Percentiles rank a stretch among this genome's conserved stretches.
Evolutionary conservation across 371 early-diverging fungal species (phyloP).

Genomic region (Mucor ambiguus): DNA sequence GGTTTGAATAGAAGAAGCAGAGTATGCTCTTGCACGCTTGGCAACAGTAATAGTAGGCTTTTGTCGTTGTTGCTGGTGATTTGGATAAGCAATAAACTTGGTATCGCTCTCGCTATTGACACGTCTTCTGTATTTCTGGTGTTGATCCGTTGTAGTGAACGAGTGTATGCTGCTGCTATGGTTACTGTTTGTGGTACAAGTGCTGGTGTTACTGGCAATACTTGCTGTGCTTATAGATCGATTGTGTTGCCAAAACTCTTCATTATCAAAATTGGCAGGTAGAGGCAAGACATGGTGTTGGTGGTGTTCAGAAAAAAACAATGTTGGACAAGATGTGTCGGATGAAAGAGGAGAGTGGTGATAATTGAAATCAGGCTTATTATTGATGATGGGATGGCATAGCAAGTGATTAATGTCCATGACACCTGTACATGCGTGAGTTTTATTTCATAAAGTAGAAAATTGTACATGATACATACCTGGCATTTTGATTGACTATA

Average conservation of each 20-base stretch:
- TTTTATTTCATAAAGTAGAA: neutral
- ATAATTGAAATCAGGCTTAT: neutral
- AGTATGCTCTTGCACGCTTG: slow-evolving; percentile 7
- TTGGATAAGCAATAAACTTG: slow-evolving; percentile 1
- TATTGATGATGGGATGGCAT: slow-evolving; percentile 28
- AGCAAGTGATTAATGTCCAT: slow-evolving; percentile 39
- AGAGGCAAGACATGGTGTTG: neutral
- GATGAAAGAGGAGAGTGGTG: neutral
- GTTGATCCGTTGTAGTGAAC: neutral
- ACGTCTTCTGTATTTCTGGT: slow-evolving; percentile 8
- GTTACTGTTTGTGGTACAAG: slow-evolving; percentile 4
- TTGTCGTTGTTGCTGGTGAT: neutral
- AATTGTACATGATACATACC: neutral
- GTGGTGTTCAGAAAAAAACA: neutral
- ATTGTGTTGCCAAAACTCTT: slow-evolving; percentile 18
- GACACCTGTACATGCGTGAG: slow-evolving; percentile 17
- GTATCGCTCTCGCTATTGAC: slow-evolving; percentile 11
- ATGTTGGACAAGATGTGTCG: neutral
- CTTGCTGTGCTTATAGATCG: slow-evolving; percentile 13
- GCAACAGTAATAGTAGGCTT: neutral
- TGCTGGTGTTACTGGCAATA: slow-evolving; percentile 1
- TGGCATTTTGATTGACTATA: neutral
- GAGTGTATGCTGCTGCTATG: neutral
- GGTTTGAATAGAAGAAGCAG: slow-evolving; percentile 11
- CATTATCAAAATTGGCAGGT: neutral